These are phyloP conservation scores for Kazachstania sp. DNA, from an alignment of 1,139 yeast species.

Conservation along the genomic window DNA sequence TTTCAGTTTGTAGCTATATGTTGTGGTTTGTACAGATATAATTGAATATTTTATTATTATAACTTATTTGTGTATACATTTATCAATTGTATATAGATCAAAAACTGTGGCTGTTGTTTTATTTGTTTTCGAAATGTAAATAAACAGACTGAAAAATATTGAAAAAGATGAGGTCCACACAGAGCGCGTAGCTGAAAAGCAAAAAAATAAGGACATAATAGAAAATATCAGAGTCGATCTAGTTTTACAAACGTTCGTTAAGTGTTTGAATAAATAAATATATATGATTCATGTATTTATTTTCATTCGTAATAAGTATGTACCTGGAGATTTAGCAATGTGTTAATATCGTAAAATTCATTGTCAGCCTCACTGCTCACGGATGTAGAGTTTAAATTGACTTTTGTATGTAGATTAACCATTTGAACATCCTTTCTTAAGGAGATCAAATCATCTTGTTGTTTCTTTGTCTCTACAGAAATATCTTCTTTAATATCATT, in stretches of 20 bases:
- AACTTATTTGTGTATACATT: too few species aligned
- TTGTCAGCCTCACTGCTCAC: constrained; percentile 29
- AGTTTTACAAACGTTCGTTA: neutral
- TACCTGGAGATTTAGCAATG: constrained; percentile 35
- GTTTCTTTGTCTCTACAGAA: constrained; percentile 52
- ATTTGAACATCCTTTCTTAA: constrained; percentile 61
- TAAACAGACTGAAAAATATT: neutral
- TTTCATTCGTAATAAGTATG: constrained; percentile 37
- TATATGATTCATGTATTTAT: neutral
- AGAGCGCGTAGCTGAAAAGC: neutral
- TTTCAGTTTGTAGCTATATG: neutral
- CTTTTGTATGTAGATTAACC: constrained; percentile 38
- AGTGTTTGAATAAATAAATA: neutral
- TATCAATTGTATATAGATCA: too few species aligned
- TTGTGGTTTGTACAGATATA: too few species aligned
- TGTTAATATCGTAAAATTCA: constrained; percentile 39
- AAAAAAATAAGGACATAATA: neutral
- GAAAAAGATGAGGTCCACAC: neutral
- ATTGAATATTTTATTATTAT: too few species aligned
- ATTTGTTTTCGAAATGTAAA: neutral
- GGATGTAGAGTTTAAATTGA: constrained; percentile 19
- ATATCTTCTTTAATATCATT: constrained; percentile 21
- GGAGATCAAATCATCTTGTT: constrained; percentile 48
- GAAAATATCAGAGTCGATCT: too few species aligned
- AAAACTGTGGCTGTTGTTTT: too few species aligned